Percentiles rank a stretch among this genome's conserved stretches.
These are phyloP conservation scores for Neurospora terricola DNA, from an alignment of 495 filamentous ascomycete genomes.

Conservation along the genomic window DNA sequence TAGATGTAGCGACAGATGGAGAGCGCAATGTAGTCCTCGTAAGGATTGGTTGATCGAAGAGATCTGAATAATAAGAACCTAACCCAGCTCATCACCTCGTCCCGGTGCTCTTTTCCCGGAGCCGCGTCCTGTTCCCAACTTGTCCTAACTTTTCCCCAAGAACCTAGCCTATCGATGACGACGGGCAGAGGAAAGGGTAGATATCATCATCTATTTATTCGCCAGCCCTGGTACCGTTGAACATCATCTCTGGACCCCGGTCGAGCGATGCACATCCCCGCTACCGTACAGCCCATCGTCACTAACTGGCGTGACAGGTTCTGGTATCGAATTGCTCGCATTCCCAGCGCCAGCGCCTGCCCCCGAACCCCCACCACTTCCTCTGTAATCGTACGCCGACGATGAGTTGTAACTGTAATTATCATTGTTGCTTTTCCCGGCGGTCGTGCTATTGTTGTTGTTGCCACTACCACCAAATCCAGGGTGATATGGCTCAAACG, in stretches of 20 bases:
- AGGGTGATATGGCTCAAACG: constrained; percentile 43
- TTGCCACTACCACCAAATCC: constrained; percentile 26
- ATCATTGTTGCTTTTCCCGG: neutral
- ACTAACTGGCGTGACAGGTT: constrained; percentile 18
- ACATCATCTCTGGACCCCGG: neutral
- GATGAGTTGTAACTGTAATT: neutral
- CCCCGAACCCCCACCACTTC: constrained; percentile 2
- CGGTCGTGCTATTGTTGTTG: neutral
- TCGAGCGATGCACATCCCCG: neutral
- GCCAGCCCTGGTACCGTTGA: neutral
- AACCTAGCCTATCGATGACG: neutral
- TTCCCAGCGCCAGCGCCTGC: neutral
- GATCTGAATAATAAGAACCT: neutral
- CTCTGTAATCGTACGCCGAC: neutral
- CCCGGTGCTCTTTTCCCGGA: neutral
- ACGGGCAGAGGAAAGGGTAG: neutral
- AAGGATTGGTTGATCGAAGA: neutral
- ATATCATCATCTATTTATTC: neutral
- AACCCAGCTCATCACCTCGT: neutral
- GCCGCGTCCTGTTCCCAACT: constrained; percentile 1
- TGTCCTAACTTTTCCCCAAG: neutral
- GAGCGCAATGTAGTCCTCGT: neutral
- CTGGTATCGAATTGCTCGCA: neutral
- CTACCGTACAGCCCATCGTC: constrained; percentile 10
- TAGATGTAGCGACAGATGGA: neutral